phyloP scores from a whole-genome alignment of 1,284 basidiomycete species.

The Cryptococcus sp. region DNA sequence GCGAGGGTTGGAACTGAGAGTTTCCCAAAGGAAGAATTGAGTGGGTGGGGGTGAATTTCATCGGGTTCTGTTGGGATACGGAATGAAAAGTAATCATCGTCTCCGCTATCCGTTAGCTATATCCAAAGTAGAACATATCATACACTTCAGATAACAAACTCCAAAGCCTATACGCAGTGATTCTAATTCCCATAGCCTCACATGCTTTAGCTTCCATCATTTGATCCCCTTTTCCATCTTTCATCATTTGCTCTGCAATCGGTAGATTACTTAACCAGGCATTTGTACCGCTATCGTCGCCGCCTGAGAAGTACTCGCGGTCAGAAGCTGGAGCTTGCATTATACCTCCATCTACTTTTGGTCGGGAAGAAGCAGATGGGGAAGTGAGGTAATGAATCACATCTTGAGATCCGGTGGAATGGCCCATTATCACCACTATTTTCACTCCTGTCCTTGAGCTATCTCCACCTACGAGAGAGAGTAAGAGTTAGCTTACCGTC shows the following conservation, averaged over 20 bases:
- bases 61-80: conserved; percentile 31
- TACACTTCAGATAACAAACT: conserved; percentile 3
- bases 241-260: conserved; percentile 24
- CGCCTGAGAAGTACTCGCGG: conserved; percentile 32
- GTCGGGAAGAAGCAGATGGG: conserved; percentile 8
- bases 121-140: background rate
- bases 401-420: conserved; percentile 48
- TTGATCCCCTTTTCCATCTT: conserved; percentile 27
- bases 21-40: conserved; percentile 38
- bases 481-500: conserved; percentile 23
- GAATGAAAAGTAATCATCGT: conserved; percentile 49
- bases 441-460: conserved; percentile 10
- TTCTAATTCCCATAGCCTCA: conserved; percentile 19
- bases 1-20: conserved; percentile 37
- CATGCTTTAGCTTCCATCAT: conserved; percentile 25
- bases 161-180: conserved; percentile 39
- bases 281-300: conserved; percentile 2
- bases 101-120: conserved; percentile 29
- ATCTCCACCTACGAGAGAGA: background rate
- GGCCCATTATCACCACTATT: conserved; percentile 43
- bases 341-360: conserved; percentile 41
- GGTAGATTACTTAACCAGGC: conserved; percentile 18
- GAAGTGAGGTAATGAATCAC: conserved; percentile 43
- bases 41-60: conserved; percentile 31
- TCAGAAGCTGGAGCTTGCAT: conserved; percentile 48